These are phyloP conservation scores for Zygosaccharomyces rouxii DNA, from an alignment of 805 yeast species.

Conservation along the genomic window DNA sequence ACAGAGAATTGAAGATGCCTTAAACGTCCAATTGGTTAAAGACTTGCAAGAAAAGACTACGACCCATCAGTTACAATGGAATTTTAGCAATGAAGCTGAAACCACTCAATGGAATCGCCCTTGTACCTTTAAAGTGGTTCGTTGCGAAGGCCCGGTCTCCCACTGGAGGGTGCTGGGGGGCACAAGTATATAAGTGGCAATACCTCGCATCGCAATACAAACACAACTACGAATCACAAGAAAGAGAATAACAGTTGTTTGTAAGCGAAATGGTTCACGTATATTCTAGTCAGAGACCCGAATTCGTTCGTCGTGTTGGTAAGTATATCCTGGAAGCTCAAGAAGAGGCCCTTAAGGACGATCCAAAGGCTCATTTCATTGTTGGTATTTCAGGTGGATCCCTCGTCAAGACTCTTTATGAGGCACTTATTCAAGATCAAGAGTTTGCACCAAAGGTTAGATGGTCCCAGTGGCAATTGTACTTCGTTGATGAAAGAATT, in stretches of 20 bases:
- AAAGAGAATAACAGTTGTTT: neutral
- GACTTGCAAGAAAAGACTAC: conserved; percentile 8
- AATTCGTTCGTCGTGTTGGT: conserved; percentile 66
- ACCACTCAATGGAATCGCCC: conserved; percentile 58
- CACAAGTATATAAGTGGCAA: conserved; percentile 31
- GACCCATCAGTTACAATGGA: conserved; percentile 22
- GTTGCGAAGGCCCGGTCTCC: conserved; percentile 65
- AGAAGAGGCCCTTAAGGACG: conserved; percentile 47
- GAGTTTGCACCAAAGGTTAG: conserved; percentile 42
- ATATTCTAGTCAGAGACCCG: conserved; percentile 45
- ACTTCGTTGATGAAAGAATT: conserved; percentile 85
- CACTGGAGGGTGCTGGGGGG: conserved; percentile 64
- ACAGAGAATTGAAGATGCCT: conserved; percentile 60
- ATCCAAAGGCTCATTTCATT: conserved; percentile 44
- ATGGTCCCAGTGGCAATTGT: conserved; percentile 77
- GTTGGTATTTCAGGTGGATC: conserved; percentile 93
- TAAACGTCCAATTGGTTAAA: conserved; percentile 39
- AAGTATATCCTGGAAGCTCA: conserved; percentile 57
- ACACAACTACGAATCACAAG: neutral
- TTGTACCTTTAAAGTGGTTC: conserved; percentile 56
- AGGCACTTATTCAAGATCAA: conserved; percentile 59
- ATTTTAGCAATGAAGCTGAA: conserved; percentile 16
- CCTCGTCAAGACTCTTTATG: conserved; percentile 60
- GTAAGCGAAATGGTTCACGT: conserved; percentile 34
- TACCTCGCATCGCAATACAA: conserved; percentile 1